Percentiles rank a stretch among this genome's conserved stretches.
phyloP scores from a whole-genome alignment of 306 rosid species.

The Dicorynia guianensis region DNA sequence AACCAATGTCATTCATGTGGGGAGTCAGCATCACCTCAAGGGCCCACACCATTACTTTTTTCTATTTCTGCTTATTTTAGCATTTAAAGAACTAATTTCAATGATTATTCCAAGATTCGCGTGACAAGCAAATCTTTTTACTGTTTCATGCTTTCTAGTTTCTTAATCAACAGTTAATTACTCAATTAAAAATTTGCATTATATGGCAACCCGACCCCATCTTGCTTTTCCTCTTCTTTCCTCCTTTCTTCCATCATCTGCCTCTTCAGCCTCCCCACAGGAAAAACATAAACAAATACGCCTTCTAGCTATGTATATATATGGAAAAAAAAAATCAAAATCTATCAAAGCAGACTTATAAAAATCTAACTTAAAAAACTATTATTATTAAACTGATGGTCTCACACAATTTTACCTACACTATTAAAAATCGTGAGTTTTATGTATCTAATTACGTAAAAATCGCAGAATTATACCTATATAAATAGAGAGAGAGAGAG shows the following conservation, averaged over 20 bases:
- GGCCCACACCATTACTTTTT: neutral
- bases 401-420: too few species aligned
- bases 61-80: neutral
- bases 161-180: neutral
- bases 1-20: constrained; percentile 1
- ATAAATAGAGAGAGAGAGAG: too few species aligned
- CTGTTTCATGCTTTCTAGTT: neutral
- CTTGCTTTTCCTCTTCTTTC: neutral
- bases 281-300: too few species aligned
- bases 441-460: too few species aligned
- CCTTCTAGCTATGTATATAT: too few species aligned
- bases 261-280: neutral
- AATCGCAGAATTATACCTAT: too few species aligned
- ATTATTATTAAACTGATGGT: too few species aligned
- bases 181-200: too few species aligned
- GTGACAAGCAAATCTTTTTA: constrained; percentile 28
- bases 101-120: constrained; percentile 44
- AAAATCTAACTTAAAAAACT: too few species aligned
- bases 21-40: neutral
- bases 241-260: neutral
- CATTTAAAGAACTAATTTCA: constrained; percentile 9
- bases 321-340: too few species aligned
- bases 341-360: too few species aligned
- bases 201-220: neutral
- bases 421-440: too few species aligned